Conservation (phyloP, 2,329 filamentous ascomycete genomes). For the Aspergillus tubingensis region DNA sequence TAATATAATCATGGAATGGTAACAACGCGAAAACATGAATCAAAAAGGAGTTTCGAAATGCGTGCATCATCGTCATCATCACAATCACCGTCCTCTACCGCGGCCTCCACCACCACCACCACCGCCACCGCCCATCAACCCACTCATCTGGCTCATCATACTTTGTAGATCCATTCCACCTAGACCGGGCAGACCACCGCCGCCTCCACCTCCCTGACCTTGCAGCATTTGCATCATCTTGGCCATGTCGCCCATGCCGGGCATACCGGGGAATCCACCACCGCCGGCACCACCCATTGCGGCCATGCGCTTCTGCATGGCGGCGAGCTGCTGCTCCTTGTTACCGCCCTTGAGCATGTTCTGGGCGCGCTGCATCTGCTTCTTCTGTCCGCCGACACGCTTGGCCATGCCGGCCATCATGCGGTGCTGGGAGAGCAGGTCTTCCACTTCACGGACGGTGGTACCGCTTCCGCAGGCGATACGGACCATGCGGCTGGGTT, state of each 20-base stretch:
- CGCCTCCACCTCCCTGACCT: constrained; percentile 67
- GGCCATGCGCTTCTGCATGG: constrained; percentile 94
- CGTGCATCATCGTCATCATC: constrained; percentile 10
- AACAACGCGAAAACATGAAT: constrained; percentile 17
- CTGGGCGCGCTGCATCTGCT: constrained; percentile 94
- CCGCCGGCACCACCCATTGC: constrained; percentile 79
- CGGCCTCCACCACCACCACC: constrained; percentile 36
- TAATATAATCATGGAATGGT: constrained; percentile 9
- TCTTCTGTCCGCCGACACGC: constrained; percentile 97
- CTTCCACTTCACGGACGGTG: constrained; percentile 88
- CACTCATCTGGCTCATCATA: constrained; percentile 77
- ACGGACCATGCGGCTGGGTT: constrained; percentile 89
- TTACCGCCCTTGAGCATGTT: constrained; percentile 88
- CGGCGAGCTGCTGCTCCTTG: constrained; percentile 89
- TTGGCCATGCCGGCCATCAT: constrained; percentile 99
- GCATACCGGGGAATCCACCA: constrained; percentile 65
- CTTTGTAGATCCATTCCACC: constrained; percentile 65
- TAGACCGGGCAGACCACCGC: constrained; percentile 65
- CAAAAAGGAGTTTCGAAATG: constrained; percentile 17
- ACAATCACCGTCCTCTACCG: constrained; percentile 34
- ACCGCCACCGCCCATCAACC: constrained; percentile 54
- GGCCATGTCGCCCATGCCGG: constrained; percentile 80
- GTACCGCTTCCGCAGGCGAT: constrained; percentile 90
- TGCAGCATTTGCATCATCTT: constrained; percentile 97
- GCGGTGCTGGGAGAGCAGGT: constrained; percentile 92